These are phyloP conservation scores for Cutaneotrichosporon sp. DNA, from an alignment of 1,284 basidiomycete genomes.

Conservation along the genomic window DNA sequence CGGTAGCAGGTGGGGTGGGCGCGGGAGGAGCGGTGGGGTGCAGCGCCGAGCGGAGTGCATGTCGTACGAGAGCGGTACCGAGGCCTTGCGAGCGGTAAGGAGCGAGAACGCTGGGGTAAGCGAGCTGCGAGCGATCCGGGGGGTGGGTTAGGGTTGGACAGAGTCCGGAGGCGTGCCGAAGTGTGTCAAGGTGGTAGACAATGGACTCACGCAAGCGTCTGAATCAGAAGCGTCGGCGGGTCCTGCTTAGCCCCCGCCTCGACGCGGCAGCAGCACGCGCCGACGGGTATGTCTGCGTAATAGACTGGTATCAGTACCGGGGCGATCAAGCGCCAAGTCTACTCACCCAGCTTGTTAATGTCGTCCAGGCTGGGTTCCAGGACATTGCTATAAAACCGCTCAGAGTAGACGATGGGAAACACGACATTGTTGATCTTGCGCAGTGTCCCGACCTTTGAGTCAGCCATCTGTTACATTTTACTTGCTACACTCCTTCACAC, in stretches of 20 bases:
- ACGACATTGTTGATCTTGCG: slow-evolving; percentile 51
- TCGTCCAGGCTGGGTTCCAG: slow-evolving; percentile 47
- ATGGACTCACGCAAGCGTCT: slow-evolving; percentile 50
- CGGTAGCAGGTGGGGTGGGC: slow-evolving; percentile 39
- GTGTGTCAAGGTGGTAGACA: neutral
- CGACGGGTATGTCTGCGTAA: slow-evolving; percentile 53
- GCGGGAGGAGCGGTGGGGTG: slow-evolving; percentile 46
- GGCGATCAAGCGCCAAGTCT: neutral
- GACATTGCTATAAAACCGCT: slow-evolving; percentile 52
- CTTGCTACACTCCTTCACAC: slow-evolving; percentile 12
- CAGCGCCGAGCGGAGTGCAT: slow-evolving; percentile 40
- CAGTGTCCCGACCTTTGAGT: slow-evolving; percentile 49
- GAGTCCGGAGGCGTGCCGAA: neutral
- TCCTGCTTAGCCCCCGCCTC: slow-evolving; percentile 32
- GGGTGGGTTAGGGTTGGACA: neutral
- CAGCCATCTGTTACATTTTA: neutral
- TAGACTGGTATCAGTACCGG: slow-evolving; percentile 37
- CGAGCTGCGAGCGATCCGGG: neutral
- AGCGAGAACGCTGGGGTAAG: slow-evolving; percentile 43
- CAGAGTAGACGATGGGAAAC: slow-evolving; percentile 51
- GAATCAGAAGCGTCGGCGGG: slow-evolving; percentile 45
- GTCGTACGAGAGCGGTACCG: slow-evolving; percentile 45
- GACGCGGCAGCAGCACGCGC: slow-evolving; percentile 44
- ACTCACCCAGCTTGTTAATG: slow-evolving; percentile 52
- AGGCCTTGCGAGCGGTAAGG: slow-evolving; percentile 51